Evolutionary conservation across 2,329 filamentous ascomycete genomes (phyloP), one percentile per base, ranked within the genome.

Genomic region (Ophiostoma pallidulum): DNA sequence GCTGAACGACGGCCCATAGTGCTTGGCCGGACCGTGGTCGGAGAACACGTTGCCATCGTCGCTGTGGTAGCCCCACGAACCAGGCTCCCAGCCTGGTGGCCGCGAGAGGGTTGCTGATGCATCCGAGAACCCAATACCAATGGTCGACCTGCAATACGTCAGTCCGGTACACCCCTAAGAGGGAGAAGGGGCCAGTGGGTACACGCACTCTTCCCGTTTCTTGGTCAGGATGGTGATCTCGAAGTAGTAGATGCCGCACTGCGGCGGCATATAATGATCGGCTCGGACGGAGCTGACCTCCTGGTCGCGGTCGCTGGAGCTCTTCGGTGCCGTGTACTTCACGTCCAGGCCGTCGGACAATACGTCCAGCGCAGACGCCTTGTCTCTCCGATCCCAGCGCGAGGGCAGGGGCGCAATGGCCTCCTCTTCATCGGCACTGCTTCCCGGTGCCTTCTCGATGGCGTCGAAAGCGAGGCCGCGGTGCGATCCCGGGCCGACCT

Each of bases 171-270:
- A n/a, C n/a, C n/a, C n/a, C n/a, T n/a, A n/a, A n/a, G n/a, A n/a
- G n/a, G n/a, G n/a, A n/a, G n/a, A n/a, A n/a, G n/a, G n/a, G n/a
- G n/a, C n/a, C n/a, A n/a, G n/a, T n/a, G n/a, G n/a, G n/a, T n/a
- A n/a, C n/a, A 72, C 75, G 46, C 67, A 79, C 74, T 79, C 76
- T 37, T 77, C 73, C 53, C 67, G 65, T 58, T 72, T 75, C 45
- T 67, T 70, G 14, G 68, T 66, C 22, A 75, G 49, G 41, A 80
- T 68, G 14, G 66, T 66, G 20, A 84, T 73, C 62, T 98, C 92
- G 60, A 81, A 98, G 63, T 98, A 98, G 64, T 95, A 98, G 51
- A 98, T 83, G 2, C 92, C 92, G 56, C 86, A 92, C 59, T 94
- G 84, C 31, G 80, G 74, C 4, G 92, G 89, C 80, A 97, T 96